Evolutionary conservation across 768 basidiomycete genomes (phyloP).

Genomic region (Guyanaporus albipodus): DNA sequence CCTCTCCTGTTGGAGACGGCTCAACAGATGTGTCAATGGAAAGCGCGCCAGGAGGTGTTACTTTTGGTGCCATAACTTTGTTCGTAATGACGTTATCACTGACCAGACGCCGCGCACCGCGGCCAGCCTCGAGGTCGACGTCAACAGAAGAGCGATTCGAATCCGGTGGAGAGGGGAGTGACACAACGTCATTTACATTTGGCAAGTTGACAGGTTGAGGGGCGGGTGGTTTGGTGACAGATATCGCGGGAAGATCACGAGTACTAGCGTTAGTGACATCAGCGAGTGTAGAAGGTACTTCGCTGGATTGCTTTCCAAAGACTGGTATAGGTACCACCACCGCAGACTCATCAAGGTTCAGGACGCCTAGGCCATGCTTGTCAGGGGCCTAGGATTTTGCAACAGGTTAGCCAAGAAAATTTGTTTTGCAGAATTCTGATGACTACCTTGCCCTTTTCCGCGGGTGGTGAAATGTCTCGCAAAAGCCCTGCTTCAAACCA

Average conservation of each 20-base stretch:
- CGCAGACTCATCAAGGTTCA: constrained; percentile 41
- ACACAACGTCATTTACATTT: constrained; percentile 53
- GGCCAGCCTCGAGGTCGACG: constrained; percentile 39
- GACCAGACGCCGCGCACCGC: constrained; percentile 35
- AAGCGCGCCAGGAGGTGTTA: constrained; percentile 6
- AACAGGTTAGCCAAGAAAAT: constrained; percentile 15
- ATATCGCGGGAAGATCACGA: constrained; percentile 47
- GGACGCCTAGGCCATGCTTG: constrained; percentile 42
- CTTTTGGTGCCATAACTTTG: constrained; percentile 10
- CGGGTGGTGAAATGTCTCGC: constrained; percentile 40
- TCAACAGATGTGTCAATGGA: constrained; percentile 18
- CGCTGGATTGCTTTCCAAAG: constrained; percentile 34
- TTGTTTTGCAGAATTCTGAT: background rate
- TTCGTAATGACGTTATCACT: constrained; percentile 11
- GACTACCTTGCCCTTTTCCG: constrained; percentile 48
- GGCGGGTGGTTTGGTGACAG: constrained; percentile 66
- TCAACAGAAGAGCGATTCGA: constrained; percentile 39
- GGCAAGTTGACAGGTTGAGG: constrained; percentile 71
- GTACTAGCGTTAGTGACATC: constrained; percentile 22
- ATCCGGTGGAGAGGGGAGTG: constrained; percentile 42
- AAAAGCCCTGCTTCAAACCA: constrained; percentile 83
- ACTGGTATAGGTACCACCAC: constrained; percentile 64
- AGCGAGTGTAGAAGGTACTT: constrained; percentile 20
- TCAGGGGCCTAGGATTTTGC: constrained; percentile 37
- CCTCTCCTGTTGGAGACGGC: constrained; percentile 20